Evolutionary conservation across 2,329 filamentous ascomycete genomes (phyloP).

Genomic region (Verticillium zaregamsianum): DNA sequence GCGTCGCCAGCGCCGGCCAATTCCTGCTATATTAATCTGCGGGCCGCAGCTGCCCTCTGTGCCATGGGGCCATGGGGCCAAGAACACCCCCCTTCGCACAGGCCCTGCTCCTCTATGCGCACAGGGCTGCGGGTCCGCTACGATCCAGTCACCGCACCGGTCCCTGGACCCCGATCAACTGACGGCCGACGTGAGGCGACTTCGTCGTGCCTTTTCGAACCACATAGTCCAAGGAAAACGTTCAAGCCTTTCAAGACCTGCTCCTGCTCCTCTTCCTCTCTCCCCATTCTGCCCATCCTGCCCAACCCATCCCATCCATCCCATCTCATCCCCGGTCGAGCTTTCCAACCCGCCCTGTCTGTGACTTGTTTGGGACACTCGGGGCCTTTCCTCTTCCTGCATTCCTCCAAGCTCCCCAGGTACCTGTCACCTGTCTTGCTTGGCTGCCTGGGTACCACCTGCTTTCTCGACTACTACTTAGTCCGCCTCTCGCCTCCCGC

Average conservation of each 20-base stretch:
- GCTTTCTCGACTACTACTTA: background rate
- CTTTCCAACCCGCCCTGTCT: background rate
- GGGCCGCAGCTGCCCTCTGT: conserved; percentile 8
- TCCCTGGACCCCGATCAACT: too few relatives aligned
- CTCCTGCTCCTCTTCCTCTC: background rate
- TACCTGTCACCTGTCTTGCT: background rate
- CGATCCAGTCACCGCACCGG: too few relatives aligned
- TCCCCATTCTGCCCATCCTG: background rate
- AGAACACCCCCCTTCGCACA: background rate
- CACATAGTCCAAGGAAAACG: background rate
- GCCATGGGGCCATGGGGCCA: background rate
- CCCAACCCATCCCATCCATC: too few relatives aligned
- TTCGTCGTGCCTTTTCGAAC: too few relatives aligned
- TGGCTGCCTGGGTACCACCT: background rate
- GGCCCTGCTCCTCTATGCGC: conserved; percentile 1
- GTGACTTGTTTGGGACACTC: background rate
- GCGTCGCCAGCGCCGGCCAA: background rate
- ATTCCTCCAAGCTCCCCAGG: background rate
- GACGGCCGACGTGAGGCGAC: too few relatives aligned
- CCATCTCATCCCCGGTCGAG: background rate
- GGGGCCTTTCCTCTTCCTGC: background rate
- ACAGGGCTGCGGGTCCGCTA: background rate
- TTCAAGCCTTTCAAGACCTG: background rate
- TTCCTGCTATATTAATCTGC: conserved; percentile 13
- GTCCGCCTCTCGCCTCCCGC: background rate